Evolutionary conservation across 495 filamentous ascomycete species (phyloP).

Genomic region (Podospora conica): DNA sequence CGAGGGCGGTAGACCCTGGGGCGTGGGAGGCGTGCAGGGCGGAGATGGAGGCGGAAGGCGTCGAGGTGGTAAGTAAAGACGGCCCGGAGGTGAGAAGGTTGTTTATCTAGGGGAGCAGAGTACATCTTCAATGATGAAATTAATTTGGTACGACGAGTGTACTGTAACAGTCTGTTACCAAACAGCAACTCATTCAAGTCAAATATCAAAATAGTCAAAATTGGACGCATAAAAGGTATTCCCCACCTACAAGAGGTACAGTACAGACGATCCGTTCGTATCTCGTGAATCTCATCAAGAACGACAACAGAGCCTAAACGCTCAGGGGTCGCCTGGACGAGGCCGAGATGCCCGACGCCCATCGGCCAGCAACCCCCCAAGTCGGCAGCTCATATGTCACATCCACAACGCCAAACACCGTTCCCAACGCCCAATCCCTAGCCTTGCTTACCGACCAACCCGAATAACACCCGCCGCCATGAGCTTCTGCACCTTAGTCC

Average conservation of each 20-base stretch:
- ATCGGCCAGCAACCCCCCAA: background rate
- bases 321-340: background rate
- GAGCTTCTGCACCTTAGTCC: conserved; percentile 83
- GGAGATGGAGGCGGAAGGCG: conserved; percentile 47
- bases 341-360: background rate
- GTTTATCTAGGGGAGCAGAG: conserved; percentile 4
- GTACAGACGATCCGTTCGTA: conserved; percentile 2
- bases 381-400: background rate
- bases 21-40: conserved; percentile 51
- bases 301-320: background rate
- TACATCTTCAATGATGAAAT: background rate
- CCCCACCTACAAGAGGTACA: background rate
- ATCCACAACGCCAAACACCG: background rate
- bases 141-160: too few relatives aligned
- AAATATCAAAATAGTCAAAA: too few relatives aligned
- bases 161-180: background rate
- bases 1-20: conserved; percentile 57
- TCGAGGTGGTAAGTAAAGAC: conserved; percentile 39
- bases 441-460: conserved; percentile 49
- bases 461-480: conserved; percentile 89
- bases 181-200: background rate
- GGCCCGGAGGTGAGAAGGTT: conserved; percentile 36
- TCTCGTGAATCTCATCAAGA: conserved; percentile 20
- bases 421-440: background rate
- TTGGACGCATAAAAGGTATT: background rate